Base-by-base conservation (phyloP, 2,329 filamentous ascomycete species). In the Tolypocladium inflatum region DNA sequence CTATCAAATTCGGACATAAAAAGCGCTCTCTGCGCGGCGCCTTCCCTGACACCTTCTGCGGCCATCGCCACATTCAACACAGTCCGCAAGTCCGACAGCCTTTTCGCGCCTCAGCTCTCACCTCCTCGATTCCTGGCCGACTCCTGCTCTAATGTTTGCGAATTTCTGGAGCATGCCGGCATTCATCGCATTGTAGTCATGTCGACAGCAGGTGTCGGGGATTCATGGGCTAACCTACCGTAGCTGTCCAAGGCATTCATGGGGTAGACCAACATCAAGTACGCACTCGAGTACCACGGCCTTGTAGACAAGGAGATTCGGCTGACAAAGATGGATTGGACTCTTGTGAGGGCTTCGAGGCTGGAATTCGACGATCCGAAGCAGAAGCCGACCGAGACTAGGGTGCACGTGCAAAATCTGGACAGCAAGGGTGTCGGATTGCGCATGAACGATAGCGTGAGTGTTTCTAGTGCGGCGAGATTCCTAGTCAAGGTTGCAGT, bases 41-140 rank as follows among this genome's bases (percentile, higher is more conserved):
- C 67, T 33, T 45, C 58, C 38, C 63, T 63, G 11, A 55, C 52
- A 33, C 63, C 70, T 35, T 66, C 68, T 6, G 71, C 65, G 1
- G 71, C 70, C 10, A 73, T 76, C 60, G 62, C 73, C 55, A 75
- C 74, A 2, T 61, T 76, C 35, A 76, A 76, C 63, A 67, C 72
- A 2, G 68, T 70, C 55, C 73, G 74, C 58, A 67, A 70, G 53
- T 72, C 72, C 41, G 73, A 75, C 48, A 74, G 67, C 59, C 75
- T 73, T 55, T 76, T 76, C 55, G 70, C 74, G 19, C 56, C 71
- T 13, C 71, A 70, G 23, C 50, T 74, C 21, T 72, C 73, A 11
- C 73, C 72, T n/a, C 69, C 72, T 58, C 67, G 72, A 10, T 69
- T 75, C 55, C 63, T 74, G 1, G 70, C 71, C 15, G 71, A 75